Evolutionary conservation across 768 basidiomycete genomes (phyloP).

Genomic region (Termitomyces heimii): DNA sequence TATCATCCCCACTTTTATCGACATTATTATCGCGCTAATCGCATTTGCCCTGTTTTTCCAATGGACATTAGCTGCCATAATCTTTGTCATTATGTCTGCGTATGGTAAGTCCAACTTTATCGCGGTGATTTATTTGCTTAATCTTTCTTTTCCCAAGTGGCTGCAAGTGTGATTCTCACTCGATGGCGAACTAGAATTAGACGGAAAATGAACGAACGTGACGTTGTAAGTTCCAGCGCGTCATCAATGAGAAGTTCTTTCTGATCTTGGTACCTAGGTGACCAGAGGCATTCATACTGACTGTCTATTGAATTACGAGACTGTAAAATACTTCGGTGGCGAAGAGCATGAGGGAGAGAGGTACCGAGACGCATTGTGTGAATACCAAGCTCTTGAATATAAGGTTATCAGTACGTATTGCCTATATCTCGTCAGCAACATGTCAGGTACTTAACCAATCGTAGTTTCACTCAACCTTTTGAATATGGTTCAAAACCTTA

Average conservation of each 20-base stretch:
- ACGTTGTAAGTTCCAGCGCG: slow-evolving; percentile 45
- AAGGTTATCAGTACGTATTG: slow-evolving; percentile 59
- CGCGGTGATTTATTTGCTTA: neutral
- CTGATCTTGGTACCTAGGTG: slow-evolving; percentile 30
- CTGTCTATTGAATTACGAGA: slow-evolving; percentile 75
- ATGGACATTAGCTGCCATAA: slow-evolving; percentile 60
- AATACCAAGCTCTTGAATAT: slow-evolving; percentile 72
- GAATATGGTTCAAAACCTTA: slow-evolving; percentile 75
- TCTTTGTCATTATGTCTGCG: slow-evolving; percentile 67
- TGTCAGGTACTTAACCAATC: neutral
- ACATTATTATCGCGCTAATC: slow-evolving; percentile 66
- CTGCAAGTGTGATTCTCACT: slow-evolving; percentile 51
- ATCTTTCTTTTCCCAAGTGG: slow-evolving; percentile 25
- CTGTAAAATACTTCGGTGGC: slow-evolving; percentile 86
- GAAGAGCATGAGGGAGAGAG: slow-evolving; percentile 74
- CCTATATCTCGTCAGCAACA: neutral
- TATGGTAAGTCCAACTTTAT: slow-evolving; percentile 45
- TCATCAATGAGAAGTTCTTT: neutral
- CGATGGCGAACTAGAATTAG: slow-evolving; percentile 70
- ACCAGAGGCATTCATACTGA: slow-evolving; percentile 84
- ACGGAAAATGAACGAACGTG: slow-evolving; percentile 75
- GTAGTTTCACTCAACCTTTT: slow-evolving; percentile 66
- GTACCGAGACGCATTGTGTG: slow-evolving; percentile 62
- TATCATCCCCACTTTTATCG: slow-evolving; percentile 76
- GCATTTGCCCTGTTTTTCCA: slow-evolving; percentile 60